These are phyloP conservation scores for Rhynchosporium agropyri DNA, from an alignment of 2,329 filamentous ascomycete genomes.

Conservation along the genomic window DNA sequence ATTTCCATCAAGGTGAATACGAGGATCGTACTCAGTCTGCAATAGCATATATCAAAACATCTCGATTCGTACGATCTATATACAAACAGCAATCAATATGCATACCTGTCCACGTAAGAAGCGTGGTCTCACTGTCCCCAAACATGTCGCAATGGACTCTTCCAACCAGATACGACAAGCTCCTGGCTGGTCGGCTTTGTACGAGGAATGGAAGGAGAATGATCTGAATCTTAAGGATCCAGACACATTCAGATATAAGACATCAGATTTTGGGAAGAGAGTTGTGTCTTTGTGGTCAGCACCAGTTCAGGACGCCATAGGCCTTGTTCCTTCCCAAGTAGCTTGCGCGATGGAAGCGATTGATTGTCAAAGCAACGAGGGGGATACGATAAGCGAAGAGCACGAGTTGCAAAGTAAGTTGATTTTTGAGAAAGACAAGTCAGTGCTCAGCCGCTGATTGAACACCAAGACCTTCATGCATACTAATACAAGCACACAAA, in stretches of 20 bases:
- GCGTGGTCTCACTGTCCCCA: background rate
- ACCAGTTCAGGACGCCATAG: background rate
- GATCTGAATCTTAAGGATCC: background rate
- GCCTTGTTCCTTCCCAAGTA: too few relatives aligned
- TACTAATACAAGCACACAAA: background rate
- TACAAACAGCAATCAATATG: background rate
- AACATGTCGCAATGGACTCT: background rate
- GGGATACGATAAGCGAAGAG: too few relatives aligned
- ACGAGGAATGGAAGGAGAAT: background rate
- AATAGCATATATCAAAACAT: too few relatives aligned
- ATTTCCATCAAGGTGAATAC: background rate
- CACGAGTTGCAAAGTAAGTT: too few relatives aligned
- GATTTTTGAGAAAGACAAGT: too few relatives aligned
- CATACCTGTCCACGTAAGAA: background rate
- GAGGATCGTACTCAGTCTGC: background rate
- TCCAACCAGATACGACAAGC: background rate
- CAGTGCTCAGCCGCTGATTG: too few relatives aligned
- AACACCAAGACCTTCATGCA: background rate
- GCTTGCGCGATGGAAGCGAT: too few relatives aligned
- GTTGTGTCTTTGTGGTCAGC: background rate
- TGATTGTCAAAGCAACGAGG: too few relatives aligned
- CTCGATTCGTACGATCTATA: background rate
- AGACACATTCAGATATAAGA: background rate
- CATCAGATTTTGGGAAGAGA: background rate
- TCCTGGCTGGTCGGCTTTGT: background rate